phyloP scores from a whole-genome alignment of 2,329 filamentous ascomycete species.

The Epichloe uncinata region DNA sequence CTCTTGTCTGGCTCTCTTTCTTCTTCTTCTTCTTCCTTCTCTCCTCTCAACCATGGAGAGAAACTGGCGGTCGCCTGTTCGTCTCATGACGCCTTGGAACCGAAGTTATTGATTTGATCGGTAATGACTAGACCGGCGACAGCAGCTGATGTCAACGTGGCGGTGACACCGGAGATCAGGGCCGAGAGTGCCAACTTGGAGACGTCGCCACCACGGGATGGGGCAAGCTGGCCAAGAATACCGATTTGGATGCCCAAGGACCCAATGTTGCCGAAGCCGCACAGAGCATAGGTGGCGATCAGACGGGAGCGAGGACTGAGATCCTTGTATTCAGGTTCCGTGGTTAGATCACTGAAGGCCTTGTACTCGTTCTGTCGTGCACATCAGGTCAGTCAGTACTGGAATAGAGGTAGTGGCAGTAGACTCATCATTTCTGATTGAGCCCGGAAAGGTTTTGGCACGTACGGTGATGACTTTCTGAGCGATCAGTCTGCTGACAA shows the following conservation, averaged over 20 bases:
- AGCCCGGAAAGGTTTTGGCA: slow-evolving; percentile 3
- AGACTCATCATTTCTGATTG: too few relatives aligned
- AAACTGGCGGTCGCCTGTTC: neutral
- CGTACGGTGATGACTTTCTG: slow-evolving; percentile 64
- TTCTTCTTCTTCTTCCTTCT: too few relatives aligned
- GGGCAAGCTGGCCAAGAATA: slow-evolving; percentile 70
- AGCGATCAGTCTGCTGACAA: slow-evolving; percentile 67
- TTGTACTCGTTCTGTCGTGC: slow-evolving; percentile 56
- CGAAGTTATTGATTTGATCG: slow-evolving; percentile 21
- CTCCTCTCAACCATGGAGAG: neutral
- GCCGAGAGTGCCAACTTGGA: slow-evolving; percentile 64
- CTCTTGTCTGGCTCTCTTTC: neutral
- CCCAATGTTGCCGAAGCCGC: slow-evolving; percentile 74
- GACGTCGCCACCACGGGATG: slow-evolving; percentile 60
- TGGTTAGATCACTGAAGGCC: slow-evolving; percentile 47
- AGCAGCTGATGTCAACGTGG: slow-evolving; percentile 65
- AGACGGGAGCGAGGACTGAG: slow-evolving; percentile 60
- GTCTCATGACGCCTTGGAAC: slow-evolving; percentile 9
- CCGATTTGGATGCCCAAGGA: slow-evolving; percentile 84
- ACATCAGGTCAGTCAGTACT: too few relatives aligned
- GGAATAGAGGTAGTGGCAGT: too few relatives aligned
- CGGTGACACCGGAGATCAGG: slow-evolving; percentile 62
- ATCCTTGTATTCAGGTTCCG: slow-evolving; percentile 44
- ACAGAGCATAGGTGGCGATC: slow-evolving; percentile 78
- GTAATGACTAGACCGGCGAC: slow-evolving; percentile 66